Percentiles rank a stretch among this genome's conserved stretches.
Conservation (phyloP, 495 filamentous ascomycete genomes). For the Tuber magnatum region DNA sequence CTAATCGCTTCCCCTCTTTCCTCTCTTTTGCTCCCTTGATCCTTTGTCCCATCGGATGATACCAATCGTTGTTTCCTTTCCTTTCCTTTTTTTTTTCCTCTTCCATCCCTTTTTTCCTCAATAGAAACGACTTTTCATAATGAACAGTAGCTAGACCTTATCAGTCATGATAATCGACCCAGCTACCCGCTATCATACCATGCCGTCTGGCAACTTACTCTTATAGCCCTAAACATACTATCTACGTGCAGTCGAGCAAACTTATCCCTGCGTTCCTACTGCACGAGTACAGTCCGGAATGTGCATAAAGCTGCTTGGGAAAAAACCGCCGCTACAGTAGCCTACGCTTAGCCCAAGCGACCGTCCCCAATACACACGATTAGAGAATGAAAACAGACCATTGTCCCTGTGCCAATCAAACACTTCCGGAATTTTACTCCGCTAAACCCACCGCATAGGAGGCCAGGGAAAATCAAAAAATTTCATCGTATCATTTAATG, state of each 20-base stretch:
- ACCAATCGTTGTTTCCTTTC: neutral
- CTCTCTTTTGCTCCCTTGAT: neutral
- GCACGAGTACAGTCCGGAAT: neutral
- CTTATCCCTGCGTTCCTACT: neutral
- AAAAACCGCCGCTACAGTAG: neutral
- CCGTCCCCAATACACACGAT: neutral
- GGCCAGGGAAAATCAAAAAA: neutral
- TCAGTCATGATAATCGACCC: neutral
- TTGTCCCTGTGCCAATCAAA: neutral
- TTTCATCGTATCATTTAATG: too few relatives aligned
- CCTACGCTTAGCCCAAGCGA: neutral
- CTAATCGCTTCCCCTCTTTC: neutral
- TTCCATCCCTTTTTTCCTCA: neutral
- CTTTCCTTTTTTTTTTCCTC: too few relatives aligned
- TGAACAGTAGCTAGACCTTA: neutral
- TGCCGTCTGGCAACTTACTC: neutral
- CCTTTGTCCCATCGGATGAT: neutral
- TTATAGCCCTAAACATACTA: neutral
- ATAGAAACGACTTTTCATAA: neutral
- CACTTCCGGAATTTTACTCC: neutral
- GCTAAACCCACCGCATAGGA: neutral
- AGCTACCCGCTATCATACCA: neutral
- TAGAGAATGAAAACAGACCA: neutral
- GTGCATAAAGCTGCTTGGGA: neutral
- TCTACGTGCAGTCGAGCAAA: neutral